Conservation (phyloP, 371 early-diverging fungal species). For the Parasitella parasitica region DNA sequence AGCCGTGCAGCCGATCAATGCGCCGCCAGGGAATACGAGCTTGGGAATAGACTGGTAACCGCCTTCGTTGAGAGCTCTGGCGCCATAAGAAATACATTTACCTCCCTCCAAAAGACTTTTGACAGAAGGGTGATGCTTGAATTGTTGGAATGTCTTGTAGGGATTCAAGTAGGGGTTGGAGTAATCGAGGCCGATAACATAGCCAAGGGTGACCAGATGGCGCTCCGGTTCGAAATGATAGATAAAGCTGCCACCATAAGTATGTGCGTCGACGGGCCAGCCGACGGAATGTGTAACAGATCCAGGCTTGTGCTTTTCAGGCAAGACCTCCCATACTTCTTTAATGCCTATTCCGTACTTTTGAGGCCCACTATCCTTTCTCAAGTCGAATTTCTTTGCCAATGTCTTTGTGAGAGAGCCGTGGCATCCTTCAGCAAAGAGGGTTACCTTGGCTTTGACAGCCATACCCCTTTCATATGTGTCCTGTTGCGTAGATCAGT, state of each 20-base stretch:
- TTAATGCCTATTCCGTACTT: slow-evolving; percentile 97
- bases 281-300: slow-evolving; percentile 89
- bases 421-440: slow-evolving; percentile 98
- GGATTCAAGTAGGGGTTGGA: slow-evolving; percentile 92
- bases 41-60: slow-evolving; percentile 94
- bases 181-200: slow-evolving; percentile 94
- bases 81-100: slow-evolving; percentile 92
- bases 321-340: slow-evolving; percentile 97
- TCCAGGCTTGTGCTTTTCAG: slow-evolving; percentile 86
- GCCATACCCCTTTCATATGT: slow-evolving; percentile 96
- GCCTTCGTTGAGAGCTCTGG: slow-evolving; percentile 95
- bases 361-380: slow-evolving; percentile 77
- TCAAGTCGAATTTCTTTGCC: slow-evolving; percentile 82
- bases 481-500: slow-evolving; percentile 43
- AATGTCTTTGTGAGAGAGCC: slow-evolving; percentile 93
- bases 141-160: slow-evolving; percentile 95
- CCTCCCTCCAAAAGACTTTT: slow-evolving; percentile 87
- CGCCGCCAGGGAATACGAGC: slow-evolving; percentile 94
- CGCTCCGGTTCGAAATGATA: slow-evolving; percentile 88
- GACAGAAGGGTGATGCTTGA: slow-evolving; percentile 92
- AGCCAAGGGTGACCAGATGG: slow-evolving; percentile 85
- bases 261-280: slow-evolving; percentile 87
- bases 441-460: slow-evolving; percentile 90
- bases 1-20: slow-evolving; percentile 95
- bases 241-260: slow-evolving; percentile 95